A percentile compares a stretch with the other conserved stretches of the same genome.
Evolutionary conservation across 116 monocot genomes (phyloP).

Genomic region (Iris pallida): DNA sequence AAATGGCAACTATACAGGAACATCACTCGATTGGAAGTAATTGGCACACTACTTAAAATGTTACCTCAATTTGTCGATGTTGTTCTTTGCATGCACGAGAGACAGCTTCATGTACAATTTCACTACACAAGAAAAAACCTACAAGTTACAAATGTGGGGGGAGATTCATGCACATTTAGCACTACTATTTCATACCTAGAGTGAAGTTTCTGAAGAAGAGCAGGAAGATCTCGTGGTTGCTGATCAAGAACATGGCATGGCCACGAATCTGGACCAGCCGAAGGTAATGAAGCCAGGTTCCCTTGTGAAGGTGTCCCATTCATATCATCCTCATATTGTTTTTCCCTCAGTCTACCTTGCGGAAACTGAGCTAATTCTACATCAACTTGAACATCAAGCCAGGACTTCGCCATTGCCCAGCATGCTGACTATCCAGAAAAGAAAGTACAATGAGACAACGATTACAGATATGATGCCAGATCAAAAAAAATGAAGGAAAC

Average conservation of each 20-base stretch:
- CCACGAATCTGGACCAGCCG: constrained; percentile 71
- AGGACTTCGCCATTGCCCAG: constrained; percentile 96
- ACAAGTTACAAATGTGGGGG: constrained; percentile 2
- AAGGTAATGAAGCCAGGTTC: constrained; percentile 11
- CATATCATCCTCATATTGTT: constrained; percentile 39
- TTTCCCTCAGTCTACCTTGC: constrained; percentile 31
- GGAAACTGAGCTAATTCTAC: constrained; percentile 51
- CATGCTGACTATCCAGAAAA: constrained; percentile 69
- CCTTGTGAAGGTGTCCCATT: constrained; percentile 34
- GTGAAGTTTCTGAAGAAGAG: constrained; percentile 97
- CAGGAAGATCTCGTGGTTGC: constrained; percentile 74
- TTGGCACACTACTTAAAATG: no score
- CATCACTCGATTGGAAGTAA: no score
- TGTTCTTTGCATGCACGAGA: constrained; percentile 86
- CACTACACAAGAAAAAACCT: constrained; percentile 41
- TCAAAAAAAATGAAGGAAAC: no score
- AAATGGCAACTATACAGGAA: no score
- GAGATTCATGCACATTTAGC: neutral
- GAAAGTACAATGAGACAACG: neutral
- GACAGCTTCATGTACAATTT: constrained; percentile 75
- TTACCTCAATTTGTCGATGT: constrained; percentile 86
- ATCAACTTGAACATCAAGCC: constrained; percentile 94
- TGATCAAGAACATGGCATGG: constrained; percentile 79
- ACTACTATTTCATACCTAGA: constrained; percentile 45
- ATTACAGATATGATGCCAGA: neutral